Evolutionary conservation across 345 rosid genomes (phyloP).

Genomic region (Dovyalis caffra): DNA sequence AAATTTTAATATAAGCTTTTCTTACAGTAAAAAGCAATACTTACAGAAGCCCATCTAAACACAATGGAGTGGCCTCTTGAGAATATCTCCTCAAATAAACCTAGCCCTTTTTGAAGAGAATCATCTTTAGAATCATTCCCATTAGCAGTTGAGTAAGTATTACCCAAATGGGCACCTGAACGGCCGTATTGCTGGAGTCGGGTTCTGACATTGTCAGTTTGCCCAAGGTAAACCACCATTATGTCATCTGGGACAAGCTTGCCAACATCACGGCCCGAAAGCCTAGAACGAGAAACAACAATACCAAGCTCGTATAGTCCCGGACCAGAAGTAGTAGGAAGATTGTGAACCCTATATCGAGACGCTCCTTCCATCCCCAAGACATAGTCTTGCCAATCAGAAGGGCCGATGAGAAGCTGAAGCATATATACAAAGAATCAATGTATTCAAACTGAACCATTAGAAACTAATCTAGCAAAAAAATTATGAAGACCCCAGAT

Average conservation of each 20-base stretch:
- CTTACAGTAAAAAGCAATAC: slow-evolving; percentile 3
- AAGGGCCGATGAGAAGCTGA: slow-evolving; percentile 69
- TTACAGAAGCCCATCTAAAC: slow-evolving; percentile 83
- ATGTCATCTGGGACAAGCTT: slow-evolving; percentile 46
- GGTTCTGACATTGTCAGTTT: slow-evolving; percentile 76
- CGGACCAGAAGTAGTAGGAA: slow-evolving; percentile 50
- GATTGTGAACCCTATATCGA: slow-evolving; percentile 75
- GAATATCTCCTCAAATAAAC: slow-evolving; percentile 58
- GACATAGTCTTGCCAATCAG: slow-evolving; percentile 72
- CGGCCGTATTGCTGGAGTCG: slow-evolving; percentile 83
- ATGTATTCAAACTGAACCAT: not conserved
- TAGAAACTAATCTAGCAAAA: not conserved
- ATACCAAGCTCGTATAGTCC: slow-evolving; percentile 84
- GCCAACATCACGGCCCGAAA: slow-evolving; percentile 24
- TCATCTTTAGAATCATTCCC: slow-evolving; percentile 13
- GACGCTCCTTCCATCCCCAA: slow-evolving; percentile 63
- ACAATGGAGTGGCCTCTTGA: slow-evolving; percentile 46
- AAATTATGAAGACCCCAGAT: too few species aligned
- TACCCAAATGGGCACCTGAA: slow-evolving; percentile 73
- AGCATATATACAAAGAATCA: not conserved
- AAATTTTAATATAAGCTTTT: not conserved
- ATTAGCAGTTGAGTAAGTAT: slow-evolving; percentile 13
- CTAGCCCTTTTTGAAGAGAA: slow-evolving; percentile 18
- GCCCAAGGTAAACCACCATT: slow-evolving; percentile 71
- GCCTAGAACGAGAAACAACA: slow-evolving; percentile 20